Evolutionary conservation across 352 stramenopile species (phyloP).

Genomic region (Proteromonas lacertae): DNA sequence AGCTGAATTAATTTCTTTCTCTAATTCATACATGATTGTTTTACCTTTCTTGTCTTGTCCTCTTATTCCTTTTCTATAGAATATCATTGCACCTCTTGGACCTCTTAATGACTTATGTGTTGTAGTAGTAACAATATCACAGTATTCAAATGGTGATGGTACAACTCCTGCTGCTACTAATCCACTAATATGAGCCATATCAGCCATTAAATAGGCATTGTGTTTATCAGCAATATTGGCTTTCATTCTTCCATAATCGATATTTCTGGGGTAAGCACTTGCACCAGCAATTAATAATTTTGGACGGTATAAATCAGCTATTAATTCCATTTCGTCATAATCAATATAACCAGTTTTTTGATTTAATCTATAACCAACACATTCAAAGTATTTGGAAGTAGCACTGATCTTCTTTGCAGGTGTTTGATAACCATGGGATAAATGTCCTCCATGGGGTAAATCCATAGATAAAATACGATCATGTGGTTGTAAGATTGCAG

Average conservation of each 20-base stretch:
- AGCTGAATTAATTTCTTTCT: conserved; percentile 75
- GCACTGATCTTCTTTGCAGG: conserved; percentile 71
- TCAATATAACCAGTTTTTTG: conserved; percentile 76
- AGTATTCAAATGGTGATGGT: conserved; percentile 75
- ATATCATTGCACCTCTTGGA: conserved; percentile 90
- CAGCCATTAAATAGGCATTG: conserved; percentile 77
- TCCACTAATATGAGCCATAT: conserved; percentile 97
- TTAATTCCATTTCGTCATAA: conserved; percentile 66
- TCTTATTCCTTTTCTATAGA: conserved; percentile 73
- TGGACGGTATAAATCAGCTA: conserved; percentile 79
- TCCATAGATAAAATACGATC: conserved; percentile 98
- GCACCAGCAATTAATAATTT: conserved; percentile 81
- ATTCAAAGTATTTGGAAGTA: conserved; percentile 99
- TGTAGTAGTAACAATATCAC: conserved; percentile 93
- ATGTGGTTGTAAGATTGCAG: conserved; percentile 67
- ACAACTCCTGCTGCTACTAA: conserved; percentile 76
- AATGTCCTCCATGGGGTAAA: conserved; percentile 78
- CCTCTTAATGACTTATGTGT: conserved; percentile 94
- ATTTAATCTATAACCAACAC: conserved; percentile 78
- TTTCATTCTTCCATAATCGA: conserved; percentile 82
- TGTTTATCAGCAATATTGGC: conserved; percentile 92
- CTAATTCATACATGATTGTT: too few species aligned
- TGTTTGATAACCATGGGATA: conserved; percentile 59
- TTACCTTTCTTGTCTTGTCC: conserved; percentile 20
- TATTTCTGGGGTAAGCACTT: conserved; percentile 88